phyloP scores from a whole-genome alignment of 371 early-diverging fungal genomes.

The Basidiobolus heterosporus region DNA sequence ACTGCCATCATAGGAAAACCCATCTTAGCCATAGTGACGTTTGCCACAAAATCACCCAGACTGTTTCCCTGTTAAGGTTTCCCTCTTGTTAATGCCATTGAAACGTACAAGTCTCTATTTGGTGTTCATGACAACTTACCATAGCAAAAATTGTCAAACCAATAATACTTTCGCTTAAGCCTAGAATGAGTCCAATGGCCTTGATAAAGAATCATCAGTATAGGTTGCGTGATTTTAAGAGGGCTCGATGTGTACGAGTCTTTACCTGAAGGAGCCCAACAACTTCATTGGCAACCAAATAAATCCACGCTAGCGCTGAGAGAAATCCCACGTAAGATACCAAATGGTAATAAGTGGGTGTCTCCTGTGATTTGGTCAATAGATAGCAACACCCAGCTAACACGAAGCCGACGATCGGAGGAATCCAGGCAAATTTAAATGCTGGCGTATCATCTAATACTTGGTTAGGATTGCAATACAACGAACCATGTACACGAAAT shows the following conservation, averaged over 20 bases:
- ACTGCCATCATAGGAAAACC: constrained; percentile 74
- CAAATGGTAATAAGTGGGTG: constrained; percentile 13
- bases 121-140: no score
- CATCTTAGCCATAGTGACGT: constrained; percentile 63
- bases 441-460: constrained; percentile 1
- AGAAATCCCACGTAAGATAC: constrained; percentile 52
- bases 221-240: no score
- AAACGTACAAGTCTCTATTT: no score
- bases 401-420: constrained; percentile 8
- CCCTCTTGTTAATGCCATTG: constrained; percentile 31
- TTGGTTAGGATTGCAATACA: not conserved
- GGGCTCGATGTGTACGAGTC: no score
- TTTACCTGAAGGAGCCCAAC: constrained; percentile 51
- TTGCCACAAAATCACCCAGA: constrained; percentile 68
- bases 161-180: constrained; percentile 59
- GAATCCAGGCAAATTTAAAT: constrained; percentile 4
- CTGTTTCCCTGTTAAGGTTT: constrained; percentile 61
- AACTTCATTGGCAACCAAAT: constrained; percentile 65
- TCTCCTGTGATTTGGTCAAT: no score
- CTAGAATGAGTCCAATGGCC: constrained; percentile 54
- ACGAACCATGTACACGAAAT: not conserved
- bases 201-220: constrained; percentile 8
- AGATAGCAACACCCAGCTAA: constrained; percentile 1
- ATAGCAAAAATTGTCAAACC: constrained; percentile 70
- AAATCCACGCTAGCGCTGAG: constrained; percentile 60